phyloP scores from a whole-genome alignment of 371 early-diverging fungal species.

The Syncephalastrum contaminatum region DNA sequence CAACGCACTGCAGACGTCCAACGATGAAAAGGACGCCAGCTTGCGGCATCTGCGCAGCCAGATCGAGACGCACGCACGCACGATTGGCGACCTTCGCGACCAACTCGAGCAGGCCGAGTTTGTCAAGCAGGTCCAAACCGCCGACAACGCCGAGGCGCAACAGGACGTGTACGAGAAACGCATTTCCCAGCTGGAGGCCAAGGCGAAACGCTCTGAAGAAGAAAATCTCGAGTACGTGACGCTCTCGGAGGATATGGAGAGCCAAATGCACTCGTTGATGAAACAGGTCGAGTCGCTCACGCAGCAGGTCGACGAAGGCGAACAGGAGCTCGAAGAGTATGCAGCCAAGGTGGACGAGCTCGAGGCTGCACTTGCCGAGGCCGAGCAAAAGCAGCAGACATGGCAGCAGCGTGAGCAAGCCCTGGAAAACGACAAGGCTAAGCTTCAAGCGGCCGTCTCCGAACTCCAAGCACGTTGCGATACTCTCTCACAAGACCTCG shows the following conservation, averaged over 20 bases:
- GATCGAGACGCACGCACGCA: constrained; percentile 17
- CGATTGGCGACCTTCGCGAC: constrained; percentile 16
- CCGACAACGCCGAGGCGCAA: neutral
- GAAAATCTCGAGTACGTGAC: constrained; percentile 34
- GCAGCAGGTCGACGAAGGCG: constrained; percentile 17
- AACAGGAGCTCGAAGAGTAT: constrained; percentile 7
- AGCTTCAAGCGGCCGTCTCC: too few relatives aligned
- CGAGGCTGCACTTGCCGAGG: neutral
- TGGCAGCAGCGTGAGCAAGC: too few relatives aligned
- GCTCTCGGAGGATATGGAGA: constrained; percentile 31
- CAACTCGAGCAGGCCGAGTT: constrained; percentile 13
- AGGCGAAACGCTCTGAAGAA: constrained; percentile 22
- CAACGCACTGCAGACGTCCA: constrained; percentile 4
- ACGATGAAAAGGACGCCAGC: constrained; percentile 16
- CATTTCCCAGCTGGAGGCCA: constrained; percentile 13
- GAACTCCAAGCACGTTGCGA: too few relatives aligned
- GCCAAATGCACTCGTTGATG: constrained; percentile 27
- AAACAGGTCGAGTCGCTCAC: constrained; percentile 18
- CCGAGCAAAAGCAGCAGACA: too few relatives aligned
- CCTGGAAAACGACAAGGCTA: too few relatives aligned
- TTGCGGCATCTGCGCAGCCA: constrained; percentile 17
- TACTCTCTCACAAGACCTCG: too few relatives aligned
- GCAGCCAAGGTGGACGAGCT: constrained; percentile 6
- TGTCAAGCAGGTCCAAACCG: neutral
- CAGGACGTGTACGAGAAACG: constrained; percentile 13